Base-by-base conservation (phyloP, 2,329 filamentous ascomycete species). In the Fusarium tricinctum region DNA sequence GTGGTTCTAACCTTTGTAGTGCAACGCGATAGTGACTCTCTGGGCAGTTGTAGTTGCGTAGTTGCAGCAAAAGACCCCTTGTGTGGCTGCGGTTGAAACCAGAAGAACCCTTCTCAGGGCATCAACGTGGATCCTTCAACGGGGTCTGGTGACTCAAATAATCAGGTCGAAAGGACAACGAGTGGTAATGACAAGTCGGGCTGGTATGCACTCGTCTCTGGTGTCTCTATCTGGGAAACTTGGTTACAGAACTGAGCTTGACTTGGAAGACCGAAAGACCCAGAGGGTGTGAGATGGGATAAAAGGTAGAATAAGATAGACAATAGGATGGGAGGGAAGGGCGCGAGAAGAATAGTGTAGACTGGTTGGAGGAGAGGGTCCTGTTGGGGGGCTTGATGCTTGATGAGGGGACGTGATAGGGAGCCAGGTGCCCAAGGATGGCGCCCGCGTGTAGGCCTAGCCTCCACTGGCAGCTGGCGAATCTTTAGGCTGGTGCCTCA, bases 171-270 rank as follows among this genome's bases (percentile, higher is more conserved):
- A 64, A 68, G 58, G 68, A 70, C 68, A 73, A 74, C 68, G 63
- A 73, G 54, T 68, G 71, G 62, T 54, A 52, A 71, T 67, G 72
- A 68, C 62, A 70, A 66, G 65, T 71, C 68, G 59, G 72, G 66
- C 68, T 74, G 73, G 71, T 73, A 74, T 74, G 73, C 71, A 70
- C 69, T 74, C 57, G 68, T 52, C 61, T 59, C 26, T 46, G 53
- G 43, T 38, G 59, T 40, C 15, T 49, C 58, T 69, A 68, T 66
- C 49, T 66, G 53, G 52, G 68, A 72, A 71, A 73, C 64, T 69
- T 72, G 70, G 67, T 46, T 46, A 63, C 42, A 64, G 38, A 53
- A 63, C 35, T 38, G 35, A 38, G 35, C 35, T 65, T 58, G 52
- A 12, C 28, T 30, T 30, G 28, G 13, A 38, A 63, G 60, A 59